Base-by-base conservation (phyloP, 805 yeast species). In the Yamadazyma kitorensis region DNA sequence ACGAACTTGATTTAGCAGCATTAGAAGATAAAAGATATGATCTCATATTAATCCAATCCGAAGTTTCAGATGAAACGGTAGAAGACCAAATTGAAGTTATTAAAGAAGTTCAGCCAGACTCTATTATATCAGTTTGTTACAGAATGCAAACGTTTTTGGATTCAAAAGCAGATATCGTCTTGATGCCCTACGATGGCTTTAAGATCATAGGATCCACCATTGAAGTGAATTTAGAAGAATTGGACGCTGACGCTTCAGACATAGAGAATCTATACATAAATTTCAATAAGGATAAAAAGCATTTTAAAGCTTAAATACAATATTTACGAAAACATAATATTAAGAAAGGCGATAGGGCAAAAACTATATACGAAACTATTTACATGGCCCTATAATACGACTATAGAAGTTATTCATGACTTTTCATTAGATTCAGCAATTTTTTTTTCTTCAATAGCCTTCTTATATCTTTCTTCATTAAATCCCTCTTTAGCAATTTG, bases 401-500 rank as follows among this genome's bases (percentile, higher is more conserved):
- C n/a, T n/a, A n/a, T n/a, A n/a, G n/a, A n/a, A n/a, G n/a, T n/a
- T n/a, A n/a, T n/a, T n/a, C n/a, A n/a, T n/a, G n/a, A n/a, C n/a
- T n/a, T n/a, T n/a, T n/a, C n/a, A n/a, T n/a, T n/a, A n/a, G n/a
- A n/a, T 22, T 29, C 32, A 20, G 25, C 30, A 16, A 13, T 8
- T n/a, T 22, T 10, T 23, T 37, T 43, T 27, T 31, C 36, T 27
- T 34, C 31, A 6, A 36, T n/a, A 6, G 24, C 31, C 27, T 39
- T 24, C 19, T 29, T 36, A 21, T 40, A 43, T 31, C 33, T 39
- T 32, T 52, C 53, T 37, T 56, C 59, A 29, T 48, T 40, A 39
- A 65, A 65, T 1, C 68, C 68, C 17, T 61, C 62, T 35, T 48
- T 37, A 10, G 67, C 68, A 26, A 55, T 46, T 33, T 52, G 43